Base-by-base conservation (phyloP, 2,329 filamentous ascomycete species). In the Eutypella sp. region DNA sequence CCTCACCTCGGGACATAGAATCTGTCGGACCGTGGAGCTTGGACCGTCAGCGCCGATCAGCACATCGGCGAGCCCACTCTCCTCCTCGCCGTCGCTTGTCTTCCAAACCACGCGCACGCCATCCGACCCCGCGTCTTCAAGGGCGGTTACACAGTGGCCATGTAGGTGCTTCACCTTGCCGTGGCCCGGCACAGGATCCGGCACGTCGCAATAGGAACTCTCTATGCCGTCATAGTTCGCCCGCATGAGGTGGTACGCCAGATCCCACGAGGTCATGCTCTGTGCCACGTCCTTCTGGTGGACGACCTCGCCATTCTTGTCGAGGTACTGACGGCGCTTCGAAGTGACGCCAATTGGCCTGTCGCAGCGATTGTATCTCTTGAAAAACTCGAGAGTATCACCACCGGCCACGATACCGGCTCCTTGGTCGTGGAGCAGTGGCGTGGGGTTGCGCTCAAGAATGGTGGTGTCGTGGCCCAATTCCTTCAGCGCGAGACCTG, bases 231-330 rank as follows among this genome's bases (percentile, higher is more conserved):
- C 71, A 41, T 70, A 72, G 43, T 71, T 68, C 46, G 69, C 69
- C 24, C 72, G 62, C 49, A 74, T 60, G 6, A 73, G 48, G 42
- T 70, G 60, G 50, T 74, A 74, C 8, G 70, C 58, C 29, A 74
- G 45, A 45, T 74, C 71, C 72, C 72, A 75, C 18, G 68, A 71
- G 3, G 69, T 74, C 72, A 74, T 74, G 46, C 62, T 60, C 54
- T 74, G 71, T 25, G 55, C 49, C 47, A 61, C 61, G 18, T 66
- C 58, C 20, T 61, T 57, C 9, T 48, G 54, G 47, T 68, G 63
- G 15, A 64, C 58, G 8, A 67, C 46, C 4, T 60, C 55, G 37
- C 65, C 65, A 3, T 56, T 53, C 40, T 50, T 57, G 44, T 66
- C 50, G 23, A 68, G 59, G 46, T 67, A 67, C 44, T 66, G 63